Evolutionary conservation across 768 basidiomycete genomes (phyloP).

Genomic region (Tephrocybe sp.): DNA sequence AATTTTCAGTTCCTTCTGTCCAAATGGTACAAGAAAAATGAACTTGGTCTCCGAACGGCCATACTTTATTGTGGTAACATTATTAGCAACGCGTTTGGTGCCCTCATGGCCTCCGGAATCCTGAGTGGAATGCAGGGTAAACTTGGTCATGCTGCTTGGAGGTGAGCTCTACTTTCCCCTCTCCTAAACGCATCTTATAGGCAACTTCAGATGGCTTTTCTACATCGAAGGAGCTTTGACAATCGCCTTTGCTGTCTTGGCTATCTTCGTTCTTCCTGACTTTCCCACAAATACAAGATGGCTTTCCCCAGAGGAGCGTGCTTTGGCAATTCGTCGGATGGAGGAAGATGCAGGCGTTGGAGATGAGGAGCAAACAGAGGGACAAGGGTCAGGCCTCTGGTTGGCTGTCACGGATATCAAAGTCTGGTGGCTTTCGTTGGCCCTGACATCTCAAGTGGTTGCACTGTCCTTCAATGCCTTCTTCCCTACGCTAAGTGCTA

Average conservation of each 20-base stretch:
- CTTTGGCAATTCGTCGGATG: slow-evolving; percentile 60
- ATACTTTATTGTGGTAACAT: slow-evolving; percentile 71
- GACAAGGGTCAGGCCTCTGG: slow-evolving; percentile 42
- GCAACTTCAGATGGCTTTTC: slow-evolving; percentile 62
- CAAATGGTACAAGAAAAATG: slow-evolving; percentile 72
- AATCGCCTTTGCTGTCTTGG: slow-evolving; percentile 43
- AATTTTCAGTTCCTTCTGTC: slow-evolving; percentile 49
- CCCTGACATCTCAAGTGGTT: slow-evolving; percentile 41
- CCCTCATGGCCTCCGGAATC: slow-evolving; percentile 76
- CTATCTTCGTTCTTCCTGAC: slow-evolving; percentile 71
- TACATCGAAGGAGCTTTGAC: slow-evolving; percentile 66
- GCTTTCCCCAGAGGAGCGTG: slow-evolving; percentile 56
- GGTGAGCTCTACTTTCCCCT: slow-evolving; percentile 34
- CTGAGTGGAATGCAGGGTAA: slow-evolving; percentile 70
- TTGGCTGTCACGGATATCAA: slow-evolving; percentile 70
- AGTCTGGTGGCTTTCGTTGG: slow-evolving; percentile 59
- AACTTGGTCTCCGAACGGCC: slow-evolving; percentile 70
- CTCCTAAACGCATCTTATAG: neutral
- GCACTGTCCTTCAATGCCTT: slow-evolving; percentile 72
- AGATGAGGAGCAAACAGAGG: slow-evolving; percentile 25
- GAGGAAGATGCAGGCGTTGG: slow-evolving; percentile 50
- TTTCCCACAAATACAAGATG: slow-evolving; percentile 61
- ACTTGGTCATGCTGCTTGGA: slow-evolving; percentile 71
- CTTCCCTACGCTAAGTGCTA: slow-evolving; percentile 71
- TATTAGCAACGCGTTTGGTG: slow-evolving; percentile 81